Percentiles rank a stretch among this genome's conserved stretches.
Evolutionary conservation across 2,329 filamentous ascomycete species (phyloP).

Genomic region (Dactylellina sp.): DNA sequence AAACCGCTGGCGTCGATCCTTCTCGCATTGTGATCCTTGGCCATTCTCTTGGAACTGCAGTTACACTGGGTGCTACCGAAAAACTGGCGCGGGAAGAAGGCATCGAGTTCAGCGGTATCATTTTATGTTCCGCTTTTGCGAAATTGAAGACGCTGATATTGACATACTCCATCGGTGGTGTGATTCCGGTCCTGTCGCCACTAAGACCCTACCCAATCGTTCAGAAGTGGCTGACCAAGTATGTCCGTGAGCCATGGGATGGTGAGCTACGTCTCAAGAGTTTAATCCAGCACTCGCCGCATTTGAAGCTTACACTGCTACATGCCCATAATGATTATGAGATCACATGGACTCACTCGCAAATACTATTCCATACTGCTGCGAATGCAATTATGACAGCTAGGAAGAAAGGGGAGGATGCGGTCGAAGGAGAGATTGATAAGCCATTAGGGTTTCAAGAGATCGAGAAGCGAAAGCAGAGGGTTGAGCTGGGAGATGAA

Average conservation of each 20-base stretch:
- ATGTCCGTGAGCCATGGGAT: slow-evolving; percentile 84
- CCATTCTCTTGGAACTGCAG: slow-evolving; percentile 88
- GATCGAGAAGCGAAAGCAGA: slow-evolving; percentile 57
- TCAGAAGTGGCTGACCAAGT: slow-evolving; percentile 71
- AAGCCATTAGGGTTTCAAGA: slow-evolving; percentile 61
- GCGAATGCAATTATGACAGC: slow-evolving; percentile 67
- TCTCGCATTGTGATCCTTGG: slow-evolving; percentile 82
- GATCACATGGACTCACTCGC: slow-evolving; percentile 79
- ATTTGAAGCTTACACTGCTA: slow-evolving; percentile 76
- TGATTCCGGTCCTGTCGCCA: slow-evolving; percentile 82
- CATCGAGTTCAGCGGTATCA: slow-evolving; percentile 79
- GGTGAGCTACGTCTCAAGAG: slow-evolving; percentile 75
- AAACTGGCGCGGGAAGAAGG: slow-evolving; percentile 71
- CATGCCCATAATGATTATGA: slow-evolving; percentile 85
- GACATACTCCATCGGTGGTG: slow-evolving; percentile 81
- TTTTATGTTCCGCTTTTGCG: slow-evolving; percentile 84
- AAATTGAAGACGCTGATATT: slow-evolving; percentile 78
- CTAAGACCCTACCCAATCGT: slow-evolving; percentile 75
- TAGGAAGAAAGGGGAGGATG: slow-evolving; percentile 60
- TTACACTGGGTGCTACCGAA: slow-evolving; percentile 79
- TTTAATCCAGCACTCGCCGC: slow-evolving; percentile 68
- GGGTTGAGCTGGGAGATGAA: slow-evolving; percentile 58
- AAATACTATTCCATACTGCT: slow-evolving; percentile 73
- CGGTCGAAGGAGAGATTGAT: slow-evolving; percentile 50
- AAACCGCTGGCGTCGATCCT: slow-evolving; percentile 73